phyloP scores from a whole-genome alignment of 2,329 filamentous ascomycete genomes.

The Clonostachys byssicola region DNA sequence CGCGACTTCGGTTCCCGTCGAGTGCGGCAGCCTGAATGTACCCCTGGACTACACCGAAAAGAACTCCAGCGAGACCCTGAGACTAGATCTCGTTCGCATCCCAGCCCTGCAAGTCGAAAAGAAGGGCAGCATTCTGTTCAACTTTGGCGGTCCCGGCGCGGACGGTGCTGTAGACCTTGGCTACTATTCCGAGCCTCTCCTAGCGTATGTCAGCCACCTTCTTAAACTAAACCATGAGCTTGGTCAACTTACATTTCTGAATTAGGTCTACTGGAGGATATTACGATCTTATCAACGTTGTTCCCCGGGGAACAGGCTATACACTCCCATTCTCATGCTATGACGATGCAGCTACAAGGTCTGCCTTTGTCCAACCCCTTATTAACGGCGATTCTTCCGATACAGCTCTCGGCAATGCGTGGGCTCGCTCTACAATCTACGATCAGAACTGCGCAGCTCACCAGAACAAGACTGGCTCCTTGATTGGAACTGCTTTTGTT shows the following conservation, averaged over 20 bases:
- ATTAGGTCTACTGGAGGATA: slow-evolving; percentile 13
- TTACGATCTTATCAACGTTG: slow-evolving; percentile 17
- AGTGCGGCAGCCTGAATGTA: slow-evolving; percentile 28
- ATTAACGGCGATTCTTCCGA: slow-evolving; percentile 10
- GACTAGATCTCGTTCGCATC: slow-evolving; percentile 22
- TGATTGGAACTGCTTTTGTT: slow-evolving; percentile 36
- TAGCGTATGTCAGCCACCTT: background rate
- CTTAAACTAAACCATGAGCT: background rate
- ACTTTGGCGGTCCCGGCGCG: slow-evolving; percentile 29
- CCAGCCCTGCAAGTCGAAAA: slow-evolving; percentile 18
- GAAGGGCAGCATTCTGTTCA: slow-evolving; percentile 30
- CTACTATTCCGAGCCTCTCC: background rate
- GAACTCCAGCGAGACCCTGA: slow-evolving; percentile 12
- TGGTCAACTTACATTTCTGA: background rate
- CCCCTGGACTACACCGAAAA: slow-evolving; percentile 30
- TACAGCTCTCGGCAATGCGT: slow-evolving; percentile 9
- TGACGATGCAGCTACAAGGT: background rate
- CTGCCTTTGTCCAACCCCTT: background rate
- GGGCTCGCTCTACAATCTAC: slow-evolving; percentile 12
- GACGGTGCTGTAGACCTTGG: slow-evolving; percentile 3
- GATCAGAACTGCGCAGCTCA: slow-evolving; percentile 9
- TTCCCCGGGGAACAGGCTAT: slow-evolving; percentile 16
- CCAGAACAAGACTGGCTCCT: slow-evolving; percentile 19
- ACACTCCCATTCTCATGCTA: slow-evolving; percentile 18
- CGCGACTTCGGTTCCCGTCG: background rate